Base-by-base conservation (phyloP, 1,284 basidiomycete species). In the Rhodofomes roseus region DNA sequence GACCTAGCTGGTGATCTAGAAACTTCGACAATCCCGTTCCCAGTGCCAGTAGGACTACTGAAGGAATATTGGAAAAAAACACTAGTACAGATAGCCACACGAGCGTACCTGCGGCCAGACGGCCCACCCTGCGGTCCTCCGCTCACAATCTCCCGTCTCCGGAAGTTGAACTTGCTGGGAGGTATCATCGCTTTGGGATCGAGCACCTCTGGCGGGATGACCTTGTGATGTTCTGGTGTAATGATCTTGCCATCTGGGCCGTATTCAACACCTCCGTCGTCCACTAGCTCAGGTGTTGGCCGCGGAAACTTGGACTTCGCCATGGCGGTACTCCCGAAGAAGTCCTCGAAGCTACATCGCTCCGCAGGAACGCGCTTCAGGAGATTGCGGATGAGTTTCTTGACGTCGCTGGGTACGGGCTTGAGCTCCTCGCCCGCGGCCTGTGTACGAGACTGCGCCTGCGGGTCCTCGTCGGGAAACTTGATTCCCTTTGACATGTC, bases 301-400 rank as follows among this genome's bases (percentile, higher is more conserved):
- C 75, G 63, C 1, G 86, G 85, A 66, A 90, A 89, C 75, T 90
- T 93, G 46, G 85, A 88, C 62, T 87, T 90, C n/a, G 85, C 87
- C 70, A 94, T 80, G 7, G 92, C 92, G n/a, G 81, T 82, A 63
- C 87, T 90, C 44, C 80, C 79, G 71, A 99, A 99, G 75, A 98
- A 98, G 53, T 95, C 92, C 12, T 96, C 93, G 68, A 96, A 99
- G 62, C 83, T 88, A 56, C 94, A 89, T 3, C 97, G 83, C 70
- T 98, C 91, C 0, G 82, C 83, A 0, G 96, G 95, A 44, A 90
- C 85, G 37, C 93, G 87, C 73, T 91, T 95, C 48, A 99, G 79
- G 48, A 99, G 77, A 22, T 79, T 75, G 3, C 94, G 84, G 46
- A 99, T 95, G 54, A 99, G 85, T 34, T 82, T 81, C 77, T 99